Evolutionary conservation across 164 flowering plant genomes (phyloP), one percentile per base, ranked within the genome.

Genomic region (Nymphaea thermarum): DNA sequence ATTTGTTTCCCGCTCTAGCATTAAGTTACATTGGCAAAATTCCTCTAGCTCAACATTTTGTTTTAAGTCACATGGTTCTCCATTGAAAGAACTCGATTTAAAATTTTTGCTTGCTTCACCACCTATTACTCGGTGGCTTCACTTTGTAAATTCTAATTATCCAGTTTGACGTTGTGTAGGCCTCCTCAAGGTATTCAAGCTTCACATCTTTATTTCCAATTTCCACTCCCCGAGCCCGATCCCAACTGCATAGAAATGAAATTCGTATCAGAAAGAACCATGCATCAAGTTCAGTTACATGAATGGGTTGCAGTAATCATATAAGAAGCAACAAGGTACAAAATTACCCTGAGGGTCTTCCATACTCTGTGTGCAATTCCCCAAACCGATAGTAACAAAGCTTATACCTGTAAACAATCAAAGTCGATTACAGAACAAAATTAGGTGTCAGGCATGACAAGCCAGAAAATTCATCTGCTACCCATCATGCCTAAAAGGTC

Each of bases 141-240:
- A 95, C 96, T 76, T 85, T 91, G 84, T 95, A 95, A 74, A 95
- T 92, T 66, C 99, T 85, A 64, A 95, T 94, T 53, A 95, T 95
- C 99, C 98, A 95, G 79, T 95, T 95, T 18, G 96, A 84, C 42
- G 99, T 95, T 0, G 97, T 95, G 78, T 80, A 95, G 63, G 97
- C 99, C 82, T 95, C 99, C 81, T 95, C 99, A 83, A 95, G 74
- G 77, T 95, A 67, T 72, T 95, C 94, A 25, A 95, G 93, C 73
- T 92, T 88, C 63, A 95, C 80, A 72, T 95, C 96, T 75, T 92
- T 95, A 65, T 95, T 95, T 67, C 99, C 99, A 60, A 95, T 95
- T 81, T 95, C 98, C 71, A 92, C 94, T 15, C 97, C 99, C 66
- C 99, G 82, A 5, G 99, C 99, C 67, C 98, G 88, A 79, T 95